Evolutionary conservation across 2,329 filamentous ascomycete species (phyloP).

Genomic region (Verticillium tricorpus): DNA sequence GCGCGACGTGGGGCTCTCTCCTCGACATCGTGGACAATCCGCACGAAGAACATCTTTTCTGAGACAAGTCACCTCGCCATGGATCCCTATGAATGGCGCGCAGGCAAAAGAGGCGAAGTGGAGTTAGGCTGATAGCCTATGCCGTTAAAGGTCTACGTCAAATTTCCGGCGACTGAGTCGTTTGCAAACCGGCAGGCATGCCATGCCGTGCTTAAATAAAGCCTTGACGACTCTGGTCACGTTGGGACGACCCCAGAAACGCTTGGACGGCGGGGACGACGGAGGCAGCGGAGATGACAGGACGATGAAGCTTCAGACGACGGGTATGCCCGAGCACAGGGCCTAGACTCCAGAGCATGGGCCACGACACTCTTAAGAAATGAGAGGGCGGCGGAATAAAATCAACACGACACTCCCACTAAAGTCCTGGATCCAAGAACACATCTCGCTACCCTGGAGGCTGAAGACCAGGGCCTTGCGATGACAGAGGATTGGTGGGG

Average conservation of each 20-base stretch:
- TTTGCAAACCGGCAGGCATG: no score
- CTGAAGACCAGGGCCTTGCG: background rate
- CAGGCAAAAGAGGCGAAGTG: no score
- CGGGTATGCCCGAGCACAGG: background rate
- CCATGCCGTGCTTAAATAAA: no score
- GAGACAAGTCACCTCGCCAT: background rate
- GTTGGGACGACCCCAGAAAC: background rate
- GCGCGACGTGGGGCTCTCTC: slow-evolving; percentile 8
- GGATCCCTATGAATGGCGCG: no score
- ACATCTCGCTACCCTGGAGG: background rate
- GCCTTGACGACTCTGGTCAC: background rate
- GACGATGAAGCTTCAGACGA: background rate
- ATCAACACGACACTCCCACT: background rate
- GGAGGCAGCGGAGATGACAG: background rate
- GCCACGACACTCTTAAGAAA: background rate
- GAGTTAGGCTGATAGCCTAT: no score
- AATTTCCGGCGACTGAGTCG: no score
- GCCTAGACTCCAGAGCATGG: background rate
- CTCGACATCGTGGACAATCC: slow-evolving; percentile 6
- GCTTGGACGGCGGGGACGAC: background rate
- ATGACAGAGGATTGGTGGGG: background rate
- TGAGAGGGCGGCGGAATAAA: background rate
- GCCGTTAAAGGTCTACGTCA: no score
- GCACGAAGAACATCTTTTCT: background rate
- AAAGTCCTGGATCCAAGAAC: background rate